Base-by-base conservation (phyloP, 257 asterid species). In the Solanum sejunctum region DNA sequence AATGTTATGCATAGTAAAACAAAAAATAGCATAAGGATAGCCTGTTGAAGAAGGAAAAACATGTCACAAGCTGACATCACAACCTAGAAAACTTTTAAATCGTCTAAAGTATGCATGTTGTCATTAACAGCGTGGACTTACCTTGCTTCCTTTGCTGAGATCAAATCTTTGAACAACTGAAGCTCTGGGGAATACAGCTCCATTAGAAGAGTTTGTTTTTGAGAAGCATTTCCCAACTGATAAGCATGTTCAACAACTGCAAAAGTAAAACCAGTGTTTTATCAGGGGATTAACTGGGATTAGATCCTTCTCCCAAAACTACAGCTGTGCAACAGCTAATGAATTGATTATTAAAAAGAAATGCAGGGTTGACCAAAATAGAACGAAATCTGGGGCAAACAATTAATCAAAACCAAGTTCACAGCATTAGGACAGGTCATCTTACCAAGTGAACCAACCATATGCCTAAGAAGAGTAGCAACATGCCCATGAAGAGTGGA, bases 361-460 rank as follows among this genome's bases (percentile, higher is more conserved):
- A 77, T 49, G 45, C 23, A 23, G 23, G 82, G 51, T 77, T 6
- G 8, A 5, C 23, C 16, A 51, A 51, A 49, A 21, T 49, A 21
- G 45, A 75, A 21, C 45, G 12, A 51, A 77, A 77, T 26, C 61
- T 77, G 45, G 26, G 43, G 61, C 45, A 23, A 23, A 77, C 47
- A n/a, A 8, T 23, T 51, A 23, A 77, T 51, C 63, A 84, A 8
- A 84, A 16, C 73, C 21, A 84, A 56, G 55, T 55, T 71, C 78
- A 71, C 52, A 51, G 32, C 55, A 83, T 11, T 83, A 49, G 32
- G 63, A 12, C 21, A 15, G 43, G 81, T 77, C 10, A 82, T 51
- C 88, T 86, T 93, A 96, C 99, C 99, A 80, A 95, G 93, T 75
- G 99, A 96, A 82, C 98, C 99, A 80, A 93, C 99, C 96, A 92